phyloP scores from a whole-genome alignment of 768 basidiomycete genomes.

The Scleroderma citrinum region DNA sequence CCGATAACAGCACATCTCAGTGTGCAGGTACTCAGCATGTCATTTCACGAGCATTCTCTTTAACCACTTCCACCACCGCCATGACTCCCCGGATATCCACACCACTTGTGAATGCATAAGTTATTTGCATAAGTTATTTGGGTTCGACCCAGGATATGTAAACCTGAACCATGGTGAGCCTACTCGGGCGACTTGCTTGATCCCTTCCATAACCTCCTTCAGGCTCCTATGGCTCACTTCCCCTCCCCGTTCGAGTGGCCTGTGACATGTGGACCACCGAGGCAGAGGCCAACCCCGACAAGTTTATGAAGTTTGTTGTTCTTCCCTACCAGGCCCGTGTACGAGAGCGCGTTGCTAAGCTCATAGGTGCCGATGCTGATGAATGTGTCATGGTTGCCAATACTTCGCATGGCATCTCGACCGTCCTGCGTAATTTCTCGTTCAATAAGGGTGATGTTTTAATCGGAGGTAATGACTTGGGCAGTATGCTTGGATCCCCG shows the following conservation, averaged over 20 bases:
- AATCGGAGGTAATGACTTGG: slow-evolving; percentile 32
- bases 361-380: slow-evolving; percentile 47
- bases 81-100: slow-evolving; percentile 1
- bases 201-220: background rate
- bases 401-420: slow-evolving; percentile 42
- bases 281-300: slow-evolving; percentile 53
- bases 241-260: slow-evolving; percentile 44
- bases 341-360: slow-evolving; percentile 41
- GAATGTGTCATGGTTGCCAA: slow-evolving; percentile 48
- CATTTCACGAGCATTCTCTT: no score
- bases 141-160: slow-evolving; percentile 51
- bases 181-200: no score
- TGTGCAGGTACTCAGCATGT: no score
- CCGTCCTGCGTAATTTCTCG: slow-evolving; percentile 58
- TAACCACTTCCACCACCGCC: background rate
- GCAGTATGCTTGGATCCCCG: background rate
- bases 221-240: slow-evolving; percentile 59
- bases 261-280: slow-evolving; percentile 35
- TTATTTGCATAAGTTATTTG: slow-evolving; percentile 52
- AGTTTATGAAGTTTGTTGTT: slow-evolving; percentile 40
- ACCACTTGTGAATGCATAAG: slow-evolving; percentile 33
- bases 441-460: slow-evolving; percentile 53
- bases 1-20: no score
- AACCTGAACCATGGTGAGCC: slow-evolving; percentile 60
- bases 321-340: slow-evolving; percentile 31